Evolutionary conservation across 352 stramenopile genomes (phyloP), one percentile per base, ranked within the genome.

Genomic region (Blastocystis sp.): DNA sequence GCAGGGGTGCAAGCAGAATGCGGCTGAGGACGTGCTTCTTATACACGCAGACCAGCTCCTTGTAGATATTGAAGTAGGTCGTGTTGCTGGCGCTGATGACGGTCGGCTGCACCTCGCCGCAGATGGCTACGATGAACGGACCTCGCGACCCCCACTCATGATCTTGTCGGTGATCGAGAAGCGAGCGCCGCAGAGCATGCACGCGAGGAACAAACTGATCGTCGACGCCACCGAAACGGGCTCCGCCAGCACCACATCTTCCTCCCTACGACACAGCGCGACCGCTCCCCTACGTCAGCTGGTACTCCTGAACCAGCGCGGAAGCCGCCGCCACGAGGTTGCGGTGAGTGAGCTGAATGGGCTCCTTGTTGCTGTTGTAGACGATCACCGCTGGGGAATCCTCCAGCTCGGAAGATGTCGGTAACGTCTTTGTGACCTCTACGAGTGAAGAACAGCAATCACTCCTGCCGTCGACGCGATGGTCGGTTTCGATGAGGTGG

Each of bases 321-420:
- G 69, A 81, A 11, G 69, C 44, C 21, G 69, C 69, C 1, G 69
- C 69, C 4, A 81, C 69, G 46, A 81, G 38, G 53, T 81, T 81
- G 21, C 69, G 69, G 44, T 81, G 69, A 9, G 69, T 65, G 32
- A 81, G 46, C 0, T 40, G 11, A 51, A 81, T 81, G 49, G 69
- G 44, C 29, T 81, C 69, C 8, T 65, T 81, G 69, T 81, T 64
- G 46, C 51, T 81, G 53, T 81, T 81, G 69, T 81, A 81, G n/a
- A 81, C 32, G 38, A 81, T 81, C 18, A 81, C 40, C n/a, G 69
- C 69, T 21, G 69, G 69, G 24, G 48, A 9, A 29, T 81, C 69
- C 4, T 38, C 16, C 42, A 65, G 46, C 21, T 53, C n/a, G 14
- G 32, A 14, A 8, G 27, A 9, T n/a, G 53, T 40, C 1, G 27